phyloP scores from a whole-genome alignment of 306 rosid species.

The Glycine soja region DNA sequence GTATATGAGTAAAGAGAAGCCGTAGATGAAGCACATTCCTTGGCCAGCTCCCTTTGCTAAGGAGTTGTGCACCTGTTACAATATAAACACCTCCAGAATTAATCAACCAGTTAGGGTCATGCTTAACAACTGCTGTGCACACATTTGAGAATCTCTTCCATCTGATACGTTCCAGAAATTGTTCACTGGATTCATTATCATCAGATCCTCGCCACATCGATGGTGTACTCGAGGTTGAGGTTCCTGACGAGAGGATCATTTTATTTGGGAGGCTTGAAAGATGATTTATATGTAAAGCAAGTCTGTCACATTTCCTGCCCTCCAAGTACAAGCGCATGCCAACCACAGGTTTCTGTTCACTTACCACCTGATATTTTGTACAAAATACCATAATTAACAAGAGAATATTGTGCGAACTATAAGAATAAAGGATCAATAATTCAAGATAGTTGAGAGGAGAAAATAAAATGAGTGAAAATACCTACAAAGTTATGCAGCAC shows the following conservation, averaged over 20 bases:
- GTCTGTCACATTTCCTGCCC: conserved; percentile 78
- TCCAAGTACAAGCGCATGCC: conserved; percentile 91
- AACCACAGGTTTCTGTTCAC: conserved; percentile 82
- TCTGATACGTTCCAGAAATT: conserved; percentile 78
- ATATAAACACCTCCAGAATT: conserved; percentile 75
- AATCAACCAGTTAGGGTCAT: conserved; percentile 83
- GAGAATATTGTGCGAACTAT: conserved; percentile 20
- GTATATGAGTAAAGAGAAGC: conserved; percentile 72
- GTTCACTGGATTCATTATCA: conserved; percentile 57
- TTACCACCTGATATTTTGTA: conserved; percentile 71
- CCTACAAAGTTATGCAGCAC: conserved; percentile 29
- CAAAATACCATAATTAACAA: conserved; percentile 31
- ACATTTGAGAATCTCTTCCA: conserved; percentile 92
- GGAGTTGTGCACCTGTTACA: conserved; percentile 90
- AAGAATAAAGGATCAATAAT: conserved; percentile 8
- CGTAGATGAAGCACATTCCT: conserved; percentile 86
- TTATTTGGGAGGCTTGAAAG: conserved; percentile 89
- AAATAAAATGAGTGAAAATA: conserved; percentile 26
- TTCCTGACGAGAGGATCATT: conserved; percentile 62
- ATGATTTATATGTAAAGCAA: conserved; percentile 85
- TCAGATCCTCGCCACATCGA: conserved; percentile 87
- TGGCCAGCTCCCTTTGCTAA: conserved; percentile 90
- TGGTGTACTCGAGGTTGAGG: conserved; percentile 45
- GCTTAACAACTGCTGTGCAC: conserved; percentile 82
- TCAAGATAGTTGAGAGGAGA: conserved; percentile 9